phyloP scores from a whole-genome alignment of 768 basidiomycete species.

The Cyclocybe cylindracea region DNA sequence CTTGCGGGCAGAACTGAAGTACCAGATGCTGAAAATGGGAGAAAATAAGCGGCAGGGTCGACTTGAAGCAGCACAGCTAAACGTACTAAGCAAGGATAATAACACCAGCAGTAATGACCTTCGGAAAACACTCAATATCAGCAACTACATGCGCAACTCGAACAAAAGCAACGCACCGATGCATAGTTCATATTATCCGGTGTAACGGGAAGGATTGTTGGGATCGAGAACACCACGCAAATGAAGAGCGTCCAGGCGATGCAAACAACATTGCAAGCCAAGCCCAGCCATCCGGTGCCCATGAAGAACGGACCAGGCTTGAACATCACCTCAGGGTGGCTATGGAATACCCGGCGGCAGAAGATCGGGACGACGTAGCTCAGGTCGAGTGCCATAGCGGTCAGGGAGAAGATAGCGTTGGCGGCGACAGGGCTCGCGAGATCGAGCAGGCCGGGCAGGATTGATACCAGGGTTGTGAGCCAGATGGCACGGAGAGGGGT shows the following conservation, averaged over 20 bases:
- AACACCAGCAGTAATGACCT: slow-evolving; percentile 57
- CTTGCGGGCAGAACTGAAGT: slow-evolving; percentile 49
- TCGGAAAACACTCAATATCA: not conserved
- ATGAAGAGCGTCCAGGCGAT: slow-evolving; percentile 72
- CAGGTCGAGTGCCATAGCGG: slow-evolving; percentile 74
- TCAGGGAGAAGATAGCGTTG: slow-evolving; percentile 81
- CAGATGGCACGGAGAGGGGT: slow-evolving; percentile 82
- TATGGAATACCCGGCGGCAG: slow-evolving; percentile 63
- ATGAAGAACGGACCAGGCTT: slow-evolving; percentile 87
- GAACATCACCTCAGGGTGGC: slow-evolving; percentile 83
- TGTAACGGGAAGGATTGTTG: slow-evolving; percentile 71
- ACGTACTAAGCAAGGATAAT: slow-evolving; percentile 54
- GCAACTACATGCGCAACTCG: not conserved
- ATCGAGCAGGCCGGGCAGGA: slow-evolving; percentile 73
- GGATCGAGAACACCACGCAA: slow-evolving; percentile 71
- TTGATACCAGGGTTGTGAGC: slow-evolving; percentile 64
- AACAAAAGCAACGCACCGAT: slow-evolving; percentile 43
- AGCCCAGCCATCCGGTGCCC: slow-evolving; percentile 67
- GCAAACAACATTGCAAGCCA: slow-evolving; percentile 62
- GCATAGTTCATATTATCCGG: slow-evolving; percentile 78
- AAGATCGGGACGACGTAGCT: slow-evolving; percentile 86
- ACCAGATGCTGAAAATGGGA: slow-evolving; percentile 44
- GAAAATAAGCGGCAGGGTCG: slow-evolving; percentile 3
- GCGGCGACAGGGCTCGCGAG: slow-evolving; percentile 78
- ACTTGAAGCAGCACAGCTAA: slow-evolving; percentile 1